Conservation (phyloP, 164 flowering plant genomes). For the Sedum album region DNA sequence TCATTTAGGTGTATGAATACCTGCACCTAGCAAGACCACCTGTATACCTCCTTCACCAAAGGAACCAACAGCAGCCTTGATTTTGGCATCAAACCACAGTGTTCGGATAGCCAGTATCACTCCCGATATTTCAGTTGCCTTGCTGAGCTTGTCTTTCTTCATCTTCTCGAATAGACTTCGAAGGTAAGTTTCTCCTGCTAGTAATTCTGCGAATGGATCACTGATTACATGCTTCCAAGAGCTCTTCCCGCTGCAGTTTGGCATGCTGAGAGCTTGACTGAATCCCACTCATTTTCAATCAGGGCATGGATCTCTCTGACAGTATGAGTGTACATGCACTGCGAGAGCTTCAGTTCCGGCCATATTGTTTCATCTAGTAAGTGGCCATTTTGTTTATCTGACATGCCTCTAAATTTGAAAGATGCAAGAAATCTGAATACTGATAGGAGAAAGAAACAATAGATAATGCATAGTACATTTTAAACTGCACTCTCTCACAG, state of each 20-base stretch:
- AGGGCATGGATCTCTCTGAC: conserved; percentile 43
- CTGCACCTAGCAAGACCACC: conserved; percentile 87
- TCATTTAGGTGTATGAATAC: conserved; percentile 20
- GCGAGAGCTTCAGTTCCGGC: conserved; percentile 56
- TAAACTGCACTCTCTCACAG: conserved; percentile 6
- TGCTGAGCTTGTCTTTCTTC: conserved; percentile 51
- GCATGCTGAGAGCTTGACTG: conserved; percentile 57
- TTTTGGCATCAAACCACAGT: conserved; percentile 76
- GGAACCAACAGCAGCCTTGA: conserved; percentile 61
- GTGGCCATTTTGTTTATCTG: conserved; percentile 28
- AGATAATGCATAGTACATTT: conserved; percentile 22
- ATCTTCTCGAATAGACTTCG: conserved; percentile 70
- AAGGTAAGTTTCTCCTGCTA: conserved; percentile 74
- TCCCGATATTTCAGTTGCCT: conserved; percentile 75
- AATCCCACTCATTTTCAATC: conserved; percentile 67
- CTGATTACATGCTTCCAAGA: conserved; percentile 78
- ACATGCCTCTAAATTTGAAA: conserved; percentile 20
- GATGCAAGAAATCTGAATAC: neutral
- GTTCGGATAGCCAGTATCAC: conserved; percentile 86
- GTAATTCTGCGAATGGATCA: conserved; percentile 68
- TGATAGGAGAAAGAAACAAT: conserved; percentile 14
- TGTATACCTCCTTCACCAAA: conserved; percentile 45
- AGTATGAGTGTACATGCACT: conserved; percentile 28
- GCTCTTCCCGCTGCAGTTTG: conserved; percentile 94
- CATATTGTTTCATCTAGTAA: conserved; percentile 20